Conservation (phyloP, 2,329 filamentous ascomycete species). For the Fusarium floridanum region DNA sequence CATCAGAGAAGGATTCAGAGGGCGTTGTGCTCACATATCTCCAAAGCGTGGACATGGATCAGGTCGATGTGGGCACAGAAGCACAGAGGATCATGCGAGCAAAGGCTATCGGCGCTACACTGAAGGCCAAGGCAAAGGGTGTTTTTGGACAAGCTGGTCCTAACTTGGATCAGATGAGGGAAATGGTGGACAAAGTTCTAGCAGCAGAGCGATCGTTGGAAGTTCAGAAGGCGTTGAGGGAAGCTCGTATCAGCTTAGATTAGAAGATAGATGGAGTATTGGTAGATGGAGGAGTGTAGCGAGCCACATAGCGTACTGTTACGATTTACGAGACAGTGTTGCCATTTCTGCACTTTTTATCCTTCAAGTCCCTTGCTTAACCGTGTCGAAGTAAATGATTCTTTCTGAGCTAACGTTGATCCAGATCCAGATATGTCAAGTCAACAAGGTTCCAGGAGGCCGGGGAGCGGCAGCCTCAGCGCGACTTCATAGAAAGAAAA, state of each 20-base stretch:
- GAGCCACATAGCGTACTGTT: not conserved
- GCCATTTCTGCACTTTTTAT: too few relatives aligned
- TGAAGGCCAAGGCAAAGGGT: conserved; percentile 58
- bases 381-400: too few relatives aligned
- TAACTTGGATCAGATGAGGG: conserved; percentile 48
- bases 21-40: conserved; percentile 56
- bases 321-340: not conserved
- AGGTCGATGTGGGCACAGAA: conserved; percentile 63
- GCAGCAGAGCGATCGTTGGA: conserved; percentile 59
- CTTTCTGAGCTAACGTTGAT: too few relatives aligned
- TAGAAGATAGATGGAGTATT: not conserved
- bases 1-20: conserved; percentile 34
- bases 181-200: conserved; percentile 52
- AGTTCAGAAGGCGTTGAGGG: conserved; percentile 59
- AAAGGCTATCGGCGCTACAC: conserved; percentile 59
- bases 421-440: too few relatives aligned
- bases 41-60: conserved; percentile 60
- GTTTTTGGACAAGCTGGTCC: conserved; percentile 54
- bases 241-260: conserved; percentile 50
- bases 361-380: too few relatives aligned
- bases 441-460: too few relatives aligned
- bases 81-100: conserved; percentile 63
- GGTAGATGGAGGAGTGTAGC: not conserved
- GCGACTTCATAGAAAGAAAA: too few relatives aligned
- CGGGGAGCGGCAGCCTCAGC: too few relatives aligned